Percentiles rank a stretch among this genome's conserved stretches.
phyloP scores from a whole-genome alignment of 441 rosid species.

The Erodium moschatum region DNA sequence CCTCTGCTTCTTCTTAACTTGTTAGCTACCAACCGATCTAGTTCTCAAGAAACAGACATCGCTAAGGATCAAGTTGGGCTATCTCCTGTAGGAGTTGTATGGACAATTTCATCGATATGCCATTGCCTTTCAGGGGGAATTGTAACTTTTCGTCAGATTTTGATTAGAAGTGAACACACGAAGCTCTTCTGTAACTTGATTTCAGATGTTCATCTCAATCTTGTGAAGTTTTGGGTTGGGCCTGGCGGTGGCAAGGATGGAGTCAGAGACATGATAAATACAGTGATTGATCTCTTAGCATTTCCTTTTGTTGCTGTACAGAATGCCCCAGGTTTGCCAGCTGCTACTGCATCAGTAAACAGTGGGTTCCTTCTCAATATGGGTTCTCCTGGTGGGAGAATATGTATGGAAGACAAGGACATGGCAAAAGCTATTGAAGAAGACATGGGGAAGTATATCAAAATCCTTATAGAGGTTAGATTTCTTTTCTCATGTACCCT shows the following conservation, averaged over 20 bases:
- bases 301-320: slow-evolving; percentile 91
- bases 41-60: slow-evolving; percentile 33
- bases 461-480: slow-evolving; percentile 74
- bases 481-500: background rate
- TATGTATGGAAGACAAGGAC: slow-evolving; percentile 69
- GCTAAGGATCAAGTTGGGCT: slow-evolving; percentile 42
- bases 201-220: slow-evolving; percentile 72
- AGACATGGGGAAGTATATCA: slow-evolving; percentile 80
- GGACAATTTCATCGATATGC: slow-evolving; percentile 76
- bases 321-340: slow-evolving; percentile 60
- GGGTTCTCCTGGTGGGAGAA: slow-evolving; percentile 74
- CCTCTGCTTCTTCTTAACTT: slow-evolving; percentile 68
- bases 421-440: slow-evolving; percentile 73
- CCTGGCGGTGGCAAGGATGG: slow-evolving; percentile 93
- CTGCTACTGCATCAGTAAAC: slow-evolving; percentile 81
- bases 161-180: slow-evolving; percentile 51
- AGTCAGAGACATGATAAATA: slow-evolving; percentile 62
- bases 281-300: slow-evolving; percentile 73
- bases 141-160: slow-evolving; percentile 61
- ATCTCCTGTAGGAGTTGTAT: slow-evolving; percentile 78
- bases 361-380: slow-evolving; percentile 87
- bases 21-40: slow-evolving; percentile 39
- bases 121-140: slow-evolving; percentile 82
- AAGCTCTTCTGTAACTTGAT: slow-evolving; percentile 51
- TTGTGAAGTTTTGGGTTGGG: slow-evolving; percentile 76